phyloP scores from a whole-genome alignment of 1,139 yeast genomes.

The Lodderomyces jiufengensis region DNA sequence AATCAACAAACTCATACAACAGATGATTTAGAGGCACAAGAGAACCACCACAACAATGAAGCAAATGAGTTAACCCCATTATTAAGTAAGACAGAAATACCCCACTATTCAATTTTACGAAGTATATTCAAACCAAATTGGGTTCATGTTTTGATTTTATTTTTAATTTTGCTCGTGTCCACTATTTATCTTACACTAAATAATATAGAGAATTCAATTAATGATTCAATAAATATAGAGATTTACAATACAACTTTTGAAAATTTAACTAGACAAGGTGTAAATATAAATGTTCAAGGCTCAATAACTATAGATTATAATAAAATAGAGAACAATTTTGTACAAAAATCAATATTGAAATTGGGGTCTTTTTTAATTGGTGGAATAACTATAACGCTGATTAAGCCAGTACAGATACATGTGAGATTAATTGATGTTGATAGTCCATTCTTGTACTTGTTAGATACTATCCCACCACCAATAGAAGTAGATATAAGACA shows the following conservation, averaged over 20 bases:
- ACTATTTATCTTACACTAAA: conserved; percentile 12
- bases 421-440: conserved; percentile 19
- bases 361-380: conserved; percentile 23
- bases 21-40: too few species aligned
- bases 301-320: conserved; percentile 25
- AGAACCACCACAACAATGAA: neutral
- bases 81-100: conserved; percentile 1
- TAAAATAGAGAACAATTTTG: conserved; percentile 17
- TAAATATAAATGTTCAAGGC: conserved; percentile 24
- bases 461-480: conserved; percentile 25
- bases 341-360: conserved; percentile 20
- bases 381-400: conserved; percentile 21
- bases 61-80: conserved; percentile 1
- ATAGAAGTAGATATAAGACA: conserved; percentile 21
- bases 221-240: conserved; percentile 19
- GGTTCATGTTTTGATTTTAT: conserved; percentile 5
- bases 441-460: conserved; percentile 20
- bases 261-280: conserved; percentile 22
- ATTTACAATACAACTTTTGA: conserved; percentile 19
- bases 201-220: conserved; percentile 14
- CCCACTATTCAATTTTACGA: conserved; percentile 6
- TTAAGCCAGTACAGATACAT: conserved; percentile 21
- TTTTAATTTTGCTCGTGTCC: conserved; percentile 9
- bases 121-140: conserved; percentile 1
- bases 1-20: too few species aligned